A percentile compares a stretch with the other conserved stretches of the same genome.
Evolutionary conservation across 176 grass and related monocot species (phyloP).

Genomic region (Avena eriantha): DNA sequence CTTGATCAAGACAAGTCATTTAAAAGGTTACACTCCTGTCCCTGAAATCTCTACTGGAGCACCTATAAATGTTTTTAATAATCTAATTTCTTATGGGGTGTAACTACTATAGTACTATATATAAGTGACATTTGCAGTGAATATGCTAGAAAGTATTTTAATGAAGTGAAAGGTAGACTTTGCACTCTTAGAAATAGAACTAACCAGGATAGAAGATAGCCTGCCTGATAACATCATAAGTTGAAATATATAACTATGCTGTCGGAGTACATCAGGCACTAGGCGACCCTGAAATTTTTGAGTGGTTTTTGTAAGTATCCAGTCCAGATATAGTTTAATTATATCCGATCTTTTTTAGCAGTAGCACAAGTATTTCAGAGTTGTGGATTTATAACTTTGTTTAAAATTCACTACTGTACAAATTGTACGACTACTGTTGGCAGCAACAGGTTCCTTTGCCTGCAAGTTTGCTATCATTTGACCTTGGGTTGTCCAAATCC

Average conservation of each 20-base stretch:
- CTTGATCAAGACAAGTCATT: conserved; percentile 76
- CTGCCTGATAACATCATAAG: neutral
- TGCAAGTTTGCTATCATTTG: conserved; percentile 24
- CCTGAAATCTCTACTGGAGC: conserved; percentile 12
- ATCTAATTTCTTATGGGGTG: conserved; percentile 6
- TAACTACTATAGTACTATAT: neutral
- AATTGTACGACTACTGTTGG: conserved; percentile 10
- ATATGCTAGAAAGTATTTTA: conserved; percentile 20
- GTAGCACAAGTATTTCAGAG: conserved; percentile 35
- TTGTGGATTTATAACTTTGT: neutral
- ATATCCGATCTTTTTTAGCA: conserved; percentile 5
- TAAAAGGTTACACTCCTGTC: conserved; percentile 64
- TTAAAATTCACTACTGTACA: conserved; percentile 6
- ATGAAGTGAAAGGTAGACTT: conserved; percentile 20
- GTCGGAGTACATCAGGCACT: neutral
- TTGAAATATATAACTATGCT: neutral
- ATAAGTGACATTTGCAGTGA: neutral
- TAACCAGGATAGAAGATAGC: neutral
- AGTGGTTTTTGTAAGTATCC: conserved; percentile 12
- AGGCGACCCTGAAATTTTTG: neutral
- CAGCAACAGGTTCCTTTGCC: conserved; percentile 9
- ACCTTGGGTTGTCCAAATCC: conserved; percentile 6
- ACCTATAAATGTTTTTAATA: conserved; percentile 22
- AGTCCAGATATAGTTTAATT: neutral
- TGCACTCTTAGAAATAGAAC: conserved; percentile 6